Evolutionary conservation across 148 eudicot species (phyloP), one percentile per base, ranked within the genome.

Genomic region (Camellia japonica): DNA sequence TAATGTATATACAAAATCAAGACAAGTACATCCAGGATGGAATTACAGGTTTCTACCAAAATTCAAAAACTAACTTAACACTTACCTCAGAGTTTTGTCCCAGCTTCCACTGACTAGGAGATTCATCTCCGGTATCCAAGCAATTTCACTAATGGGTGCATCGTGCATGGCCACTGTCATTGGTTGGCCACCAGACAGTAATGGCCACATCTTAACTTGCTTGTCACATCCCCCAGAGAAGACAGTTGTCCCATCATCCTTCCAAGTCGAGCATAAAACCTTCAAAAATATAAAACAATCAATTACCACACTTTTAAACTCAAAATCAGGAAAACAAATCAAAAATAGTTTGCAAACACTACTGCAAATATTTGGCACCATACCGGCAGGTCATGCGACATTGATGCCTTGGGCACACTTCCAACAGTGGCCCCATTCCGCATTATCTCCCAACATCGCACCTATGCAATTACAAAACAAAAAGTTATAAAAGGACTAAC

Each of bases 151-250:
- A 19, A 95, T 81, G 16, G 98, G 94, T 55, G 94, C 96, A 87
- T 95, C 97, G 83, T 95, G 98, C 92, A 87, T 86, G 67, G 91
- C 98, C 68, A 95, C 97, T 7, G 92, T 89, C 43, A 93, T 87
- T 0, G 98, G 85, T 83, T 90, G 97, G 58, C 88, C 90, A 81
- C 90, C 96, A 78, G 93, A 87, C 70, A 84, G 69, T 42, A 94
- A 86, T 41, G 88, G 94, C 98, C 97, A 95, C 98, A 95, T 95
- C 83, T 95, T 95, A 6, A 88, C 97, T 80, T 91, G 98, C 78
- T 95, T 95, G 85, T 95, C 97, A 85, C 96, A 91, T 63, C 98
- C 98, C 71, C 98, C 98, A 62, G 97, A 89, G 76, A 95, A 95
- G 63, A 95, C 97, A 41, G 98, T 88, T 46, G 93, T 90, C 56